Percentiles rank a stretch among this genome's conserved stretches.
Conservation (phyloP, 306 rosid species). For the Vicia faba region DNA sequence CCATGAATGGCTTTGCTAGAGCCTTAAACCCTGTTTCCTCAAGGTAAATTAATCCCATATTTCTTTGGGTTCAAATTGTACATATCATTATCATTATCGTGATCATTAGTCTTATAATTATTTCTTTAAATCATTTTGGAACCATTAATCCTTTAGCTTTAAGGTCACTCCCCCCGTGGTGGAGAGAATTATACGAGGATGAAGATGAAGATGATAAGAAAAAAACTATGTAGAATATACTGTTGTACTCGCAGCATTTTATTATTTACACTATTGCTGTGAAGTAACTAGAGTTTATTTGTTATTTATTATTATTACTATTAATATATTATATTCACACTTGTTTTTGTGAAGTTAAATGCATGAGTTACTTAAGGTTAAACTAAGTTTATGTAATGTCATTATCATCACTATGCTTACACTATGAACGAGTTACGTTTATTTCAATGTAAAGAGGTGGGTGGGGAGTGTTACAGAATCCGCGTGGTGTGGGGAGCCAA, state of each 20-base stretch:
- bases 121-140: conserved; percentile 27
- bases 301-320: not conserved
- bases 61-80: conserved; percentile 35
- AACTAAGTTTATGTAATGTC: not conserved
- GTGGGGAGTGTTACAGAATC: conserved; percentile 30
- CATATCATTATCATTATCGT: conserved; percentile 27
- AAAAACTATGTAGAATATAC: conserved; percentile 45
- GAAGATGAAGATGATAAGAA: conserved; percentile 16
- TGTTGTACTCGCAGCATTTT: conserved; percentile 38
- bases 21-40: conserved; percentile 93
- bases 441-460: not conserved
- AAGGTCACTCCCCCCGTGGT: conserved; percentile 22
- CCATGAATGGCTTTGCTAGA: conserved; percentile 93
- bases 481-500: conserved; percentile 42
- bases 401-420: not conserved
- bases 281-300: conserved; percentile 33
- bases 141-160: conserved; percentile 22
- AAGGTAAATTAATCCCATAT: conserved; percentile 54
- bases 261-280: conserved; percentile 41
- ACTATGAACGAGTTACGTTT: not conserved
- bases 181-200: conserved; percentile 29
- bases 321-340: not conserved
- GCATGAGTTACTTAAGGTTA: not conserved
- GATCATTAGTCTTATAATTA: not conserved
- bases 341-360: not conserved